These are phyloP conservation scores for Skeletonema grethae DNA, from an alignment of 108 stramenopile genomes.

Conservation along the genomic window DNA sequence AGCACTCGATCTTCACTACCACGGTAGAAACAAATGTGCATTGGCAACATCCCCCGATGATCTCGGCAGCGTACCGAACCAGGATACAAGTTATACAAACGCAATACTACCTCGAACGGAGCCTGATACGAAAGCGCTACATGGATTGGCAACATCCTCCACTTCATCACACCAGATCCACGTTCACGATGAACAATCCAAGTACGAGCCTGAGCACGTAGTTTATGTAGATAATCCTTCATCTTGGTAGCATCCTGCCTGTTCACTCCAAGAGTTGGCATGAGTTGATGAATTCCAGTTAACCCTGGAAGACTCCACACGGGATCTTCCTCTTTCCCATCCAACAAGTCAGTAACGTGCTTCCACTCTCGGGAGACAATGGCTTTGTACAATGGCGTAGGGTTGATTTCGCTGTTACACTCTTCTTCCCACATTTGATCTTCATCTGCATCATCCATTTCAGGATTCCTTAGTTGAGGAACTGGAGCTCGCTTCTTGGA, in stretches of 20 bases:
- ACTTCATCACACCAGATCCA: conserved; percentile 49
- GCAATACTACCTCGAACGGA: conserved; percentile 57
- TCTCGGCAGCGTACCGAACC: conserved; percentile 59
- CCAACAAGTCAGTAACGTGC: conserved; percentile 42
- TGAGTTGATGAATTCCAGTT: not conserved
- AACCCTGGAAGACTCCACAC: conserved; percentile 32
- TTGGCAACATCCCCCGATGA: conserved; percentile 63
- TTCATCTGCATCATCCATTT: conserved; percentile 41
- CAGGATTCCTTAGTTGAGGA: conserved; percentile 41
- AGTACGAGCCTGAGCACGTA: conserved; percentile 53
- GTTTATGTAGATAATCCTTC: conserved; percentile 34
- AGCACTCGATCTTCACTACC: conserved; percentile 56
- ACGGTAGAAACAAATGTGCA: conserved; percentile 63
- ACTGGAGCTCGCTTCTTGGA: conserved; percentile 44
- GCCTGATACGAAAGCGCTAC: conserved; percentile 63
- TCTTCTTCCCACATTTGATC: conserved; percentile 47
- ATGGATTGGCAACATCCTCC: conserved; percentile 72
- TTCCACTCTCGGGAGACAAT: conserved; percentile 72
- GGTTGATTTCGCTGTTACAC: conserved; percentile 70
- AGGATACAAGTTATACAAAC: conserved; percentile 56
- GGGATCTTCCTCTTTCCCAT: conserved; percentile 34
- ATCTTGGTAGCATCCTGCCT: conserved; percentile 17
- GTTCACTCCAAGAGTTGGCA: conserved; percentile 14
- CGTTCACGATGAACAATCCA: conserved; percentile 73
- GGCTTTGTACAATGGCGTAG: conserved; percentile 68